Evolutionary conservation across 192 early-diverging fungal species (phyloP).

Genomic region (Lobosporangium transversale): DNA sequence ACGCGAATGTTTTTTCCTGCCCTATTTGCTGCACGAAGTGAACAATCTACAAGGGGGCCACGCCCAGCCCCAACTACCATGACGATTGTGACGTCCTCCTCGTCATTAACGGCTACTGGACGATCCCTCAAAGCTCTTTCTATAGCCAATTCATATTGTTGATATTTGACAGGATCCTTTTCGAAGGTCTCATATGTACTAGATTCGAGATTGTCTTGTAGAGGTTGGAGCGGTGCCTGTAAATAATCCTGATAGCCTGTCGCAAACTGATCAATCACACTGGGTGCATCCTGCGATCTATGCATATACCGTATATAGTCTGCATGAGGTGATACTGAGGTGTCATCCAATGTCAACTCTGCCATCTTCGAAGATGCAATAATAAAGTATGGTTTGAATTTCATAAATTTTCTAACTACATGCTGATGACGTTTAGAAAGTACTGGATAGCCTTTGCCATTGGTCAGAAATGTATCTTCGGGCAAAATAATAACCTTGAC

Average conservation of each 20-base stretch:
- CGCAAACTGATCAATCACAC: constrained; percentile 78
- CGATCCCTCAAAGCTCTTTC: constrained; percentile 66
- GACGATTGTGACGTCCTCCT: constrained; percentile 66
- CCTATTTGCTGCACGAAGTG: constrained; percentile 78
- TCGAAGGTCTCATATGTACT: constrained; percentile 97
- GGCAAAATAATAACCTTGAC: constrained; percentile 80
- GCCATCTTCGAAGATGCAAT: constrained; percentile 43
- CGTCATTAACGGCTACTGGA: constrained; percentile 33
- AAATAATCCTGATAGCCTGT: constrained; percentile 91
- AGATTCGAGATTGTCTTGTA: constrained; percentile 95
- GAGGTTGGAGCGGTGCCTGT: constrained; percentile 85
- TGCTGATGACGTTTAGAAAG: constrained; percentile 81
- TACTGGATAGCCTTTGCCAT: constrained; percentile 89
- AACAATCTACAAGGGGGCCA: constrained; percentile 92
- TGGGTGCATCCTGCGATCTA: constrained; percentile 65
- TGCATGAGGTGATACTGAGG: constrained; percentile 64
- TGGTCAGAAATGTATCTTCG: constrained; percentile 75
- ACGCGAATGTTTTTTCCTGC: constrained; percentile 70
- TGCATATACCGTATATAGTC: constrained; percentile 86
- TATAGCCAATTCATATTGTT: constrained; percentile 82
- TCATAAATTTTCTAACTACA: constrained; percentile 66
- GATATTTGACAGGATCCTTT: constrained; percentile 94
- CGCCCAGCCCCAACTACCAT: constrained; percentile 96
- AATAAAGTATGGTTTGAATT: constrained; percentile 50
- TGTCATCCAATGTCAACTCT: constrained; percentile 45